phyloP scores from a whole-genome alignment of 2,329 filamentous ascomycete species.

The Dissoconium aciculare region DNA sequence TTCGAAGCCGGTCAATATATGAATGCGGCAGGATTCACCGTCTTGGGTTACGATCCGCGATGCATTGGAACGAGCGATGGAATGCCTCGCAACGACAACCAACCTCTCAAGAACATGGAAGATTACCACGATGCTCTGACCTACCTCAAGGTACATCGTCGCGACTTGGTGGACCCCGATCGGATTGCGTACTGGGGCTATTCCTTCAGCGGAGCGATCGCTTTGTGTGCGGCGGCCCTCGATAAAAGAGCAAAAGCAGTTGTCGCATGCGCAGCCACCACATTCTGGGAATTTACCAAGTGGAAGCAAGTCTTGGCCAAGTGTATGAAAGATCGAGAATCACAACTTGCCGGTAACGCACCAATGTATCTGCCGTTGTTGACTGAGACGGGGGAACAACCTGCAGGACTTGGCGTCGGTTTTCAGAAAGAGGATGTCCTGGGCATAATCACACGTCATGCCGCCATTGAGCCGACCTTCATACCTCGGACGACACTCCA shows the following conservation, averaged over 20 bases:
- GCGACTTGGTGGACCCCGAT: conserved; percentile 19
- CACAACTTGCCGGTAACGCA: conserved; percentile 26
- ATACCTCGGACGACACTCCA: conserved; percentile 18
- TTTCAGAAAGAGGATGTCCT: conserved; percentile 11
- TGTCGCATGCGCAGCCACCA: conserved; percentile 18
- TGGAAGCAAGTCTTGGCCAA: conserved; percentile 19
- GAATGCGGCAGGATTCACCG: conserved; percentile 23
- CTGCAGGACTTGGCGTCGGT: conserved; percentile 21
- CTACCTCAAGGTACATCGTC: conserved; percentile 18
- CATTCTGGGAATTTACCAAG: conserved; percentile 7
- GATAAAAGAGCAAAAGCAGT: conserved; percentile 20
- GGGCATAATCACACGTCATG: too few relatives aligned
- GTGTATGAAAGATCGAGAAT: conserved; percentile 26
- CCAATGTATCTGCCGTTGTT: conserved; percentile 27
- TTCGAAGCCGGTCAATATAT: conserved; percentile 23
- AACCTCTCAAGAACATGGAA: conserved; percentile 22
- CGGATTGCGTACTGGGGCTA: conserved; percentile 27
- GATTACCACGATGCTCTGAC: conserved; percentile 27
- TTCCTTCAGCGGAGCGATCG: conserved; percentile 20
- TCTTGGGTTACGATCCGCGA: conserved; percentile 26
- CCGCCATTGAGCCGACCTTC: conserved; percentile 8
- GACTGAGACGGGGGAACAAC: conserved; percentile 25
- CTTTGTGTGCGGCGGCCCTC: conserved; percentile 19
- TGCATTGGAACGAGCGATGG: conserved; percentile 27
- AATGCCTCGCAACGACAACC: conserved; percentile 25